These are phyloP conservation scores for Mortierella sp. DNA, from an alignment of 371 early-diverging fungal species.

Conservation along the genomic window DNA sequence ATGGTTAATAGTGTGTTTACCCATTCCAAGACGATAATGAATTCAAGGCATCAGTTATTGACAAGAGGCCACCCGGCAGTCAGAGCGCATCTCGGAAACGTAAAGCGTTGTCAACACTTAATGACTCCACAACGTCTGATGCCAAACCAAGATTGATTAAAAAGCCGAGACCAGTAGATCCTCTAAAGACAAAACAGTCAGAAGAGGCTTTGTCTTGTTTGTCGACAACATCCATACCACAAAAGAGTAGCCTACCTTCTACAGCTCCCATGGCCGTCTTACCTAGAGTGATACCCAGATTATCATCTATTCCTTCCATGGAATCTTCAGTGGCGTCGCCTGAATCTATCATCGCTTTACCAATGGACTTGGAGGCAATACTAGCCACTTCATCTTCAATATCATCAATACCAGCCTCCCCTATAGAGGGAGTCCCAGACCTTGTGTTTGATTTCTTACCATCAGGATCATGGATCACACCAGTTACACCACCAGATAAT, in stretches of 20 bases:
- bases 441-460: conserved; percentile 33
- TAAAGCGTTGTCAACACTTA: neutral
- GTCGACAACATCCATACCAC: neutral
- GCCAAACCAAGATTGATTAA: neutral
- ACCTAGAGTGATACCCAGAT: neutral
- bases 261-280: neutral
- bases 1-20: conserved; percentile 38
- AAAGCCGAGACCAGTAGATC: neutral
- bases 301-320: neutral
- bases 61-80: neutral
- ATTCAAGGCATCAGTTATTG: conserved; percentile 5
- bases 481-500: conserved; percentile 43
- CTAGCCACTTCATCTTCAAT: neutral
- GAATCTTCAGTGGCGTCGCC: neutral
- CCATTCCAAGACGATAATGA: conserved; percentile 30
- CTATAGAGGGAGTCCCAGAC: conserved; percentile 17
- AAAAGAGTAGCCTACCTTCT: neutral
- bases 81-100: conserved; percentile 5
- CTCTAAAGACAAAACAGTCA: neutral
- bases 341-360: neutral
- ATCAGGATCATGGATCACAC: conserved; percentile 29
- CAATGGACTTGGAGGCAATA: neutral
- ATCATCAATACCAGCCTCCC: conserved; percentile 7
- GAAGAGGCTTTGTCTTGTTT: neutral
- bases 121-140: neutral